A percentile compares a stretch with the other conserved stretches of the same genome.
Evolutionary conservation across 768 basidiomycete species (phyloP).

Genomic region (Russula sp.): DNA sequence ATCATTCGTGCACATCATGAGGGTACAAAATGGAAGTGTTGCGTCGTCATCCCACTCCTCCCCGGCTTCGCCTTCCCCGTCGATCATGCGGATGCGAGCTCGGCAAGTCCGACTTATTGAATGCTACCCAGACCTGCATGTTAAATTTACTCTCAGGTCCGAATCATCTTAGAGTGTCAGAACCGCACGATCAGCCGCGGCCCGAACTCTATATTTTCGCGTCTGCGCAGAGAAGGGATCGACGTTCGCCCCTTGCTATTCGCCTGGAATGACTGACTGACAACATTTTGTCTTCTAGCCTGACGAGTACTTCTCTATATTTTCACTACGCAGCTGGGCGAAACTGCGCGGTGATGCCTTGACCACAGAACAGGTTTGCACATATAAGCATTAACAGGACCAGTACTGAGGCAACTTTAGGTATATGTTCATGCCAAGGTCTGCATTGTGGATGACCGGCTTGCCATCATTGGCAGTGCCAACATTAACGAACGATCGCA

Average conservation of each 20-base stretch:
- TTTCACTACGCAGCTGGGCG: slow-evolving; percentile 89
- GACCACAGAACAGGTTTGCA: slow-evolving; percentile 75
- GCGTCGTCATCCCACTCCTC: slow-evolving; percentile 83
- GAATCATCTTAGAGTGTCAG: slow-evolving; percentile 94
- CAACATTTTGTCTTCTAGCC: slow-evolving; percentile 46
- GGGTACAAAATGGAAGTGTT: slow-evolving; percentile 81
- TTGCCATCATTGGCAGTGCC: slow-evolving; percentile 91
- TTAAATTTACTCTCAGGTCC: slow-evolving; percentile 46
- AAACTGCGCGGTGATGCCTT: slow-evolving; percentile 78
- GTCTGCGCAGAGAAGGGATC: slow-evolving; percentile 80
- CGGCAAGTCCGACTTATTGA: slow-evolving; percentile 43
- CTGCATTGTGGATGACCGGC: slow-evolving; percentile 88
- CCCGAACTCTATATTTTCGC: slow-evolving; percentile 83
- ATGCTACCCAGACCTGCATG: not conserved
- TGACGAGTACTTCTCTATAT: slow-evolving; percentile 84
- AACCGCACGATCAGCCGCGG: slow-evolving; percentile 84
- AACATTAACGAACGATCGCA: slow-evolving; percentile 98
- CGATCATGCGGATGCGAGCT: slow-evolving; percentile 88
- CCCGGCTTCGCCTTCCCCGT: slow-evolving; percentile 93
- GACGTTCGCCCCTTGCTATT: slow-evolving; percentile 46
- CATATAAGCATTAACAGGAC: not conserved
- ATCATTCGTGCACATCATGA: slow-evolving; percentile 84
- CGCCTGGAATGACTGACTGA: slow-evolving; percentile 1
- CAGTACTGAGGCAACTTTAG: slow-evolving; percentile 30
- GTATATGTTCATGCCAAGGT: slow-evolving; percentile 88